Conservation (phyloP, 768 basidiomycete species). For the Dentipellis fragilis region DNA sequence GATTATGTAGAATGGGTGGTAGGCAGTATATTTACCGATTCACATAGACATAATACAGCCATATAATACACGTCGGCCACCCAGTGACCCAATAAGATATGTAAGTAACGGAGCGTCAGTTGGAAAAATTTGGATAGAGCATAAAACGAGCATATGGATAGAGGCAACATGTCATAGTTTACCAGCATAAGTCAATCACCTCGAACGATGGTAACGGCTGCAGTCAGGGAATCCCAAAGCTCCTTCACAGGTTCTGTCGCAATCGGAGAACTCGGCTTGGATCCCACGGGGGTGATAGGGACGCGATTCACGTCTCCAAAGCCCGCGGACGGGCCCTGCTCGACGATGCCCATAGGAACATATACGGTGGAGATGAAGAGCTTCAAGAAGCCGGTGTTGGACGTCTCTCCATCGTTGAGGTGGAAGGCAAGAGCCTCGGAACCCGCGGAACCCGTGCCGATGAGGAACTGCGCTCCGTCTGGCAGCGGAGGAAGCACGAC, state of each 20-base stretch:
- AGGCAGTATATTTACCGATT: too few species aligned
- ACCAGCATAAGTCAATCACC: background rate
- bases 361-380: slow-evolving; percentile 45
- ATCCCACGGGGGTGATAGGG: background rate
- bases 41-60: too few species aligned
- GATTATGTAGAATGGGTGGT: too few species aligned
- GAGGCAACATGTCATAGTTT: too few species aligned
- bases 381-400: slow-evolving; percentile 45
- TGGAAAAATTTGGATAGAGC: too few species aligned
- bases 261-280: background rate
- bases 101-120: too few species aligned
- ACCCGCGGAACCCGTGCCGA: slow-evolving; percentile 30
- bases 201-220: slow-evolving; percentile 21
- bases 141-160: too few species aligned
- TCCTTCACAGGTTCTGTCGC: slow-evolving; percentile 7
- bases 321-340: slow-evolving; percentile 26
- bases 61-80: too few species aligned
- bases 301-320: background rate
- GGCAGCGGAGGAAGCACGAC: slow-evolving; percentile 32
- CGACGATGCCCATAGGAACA: slow-evolving; percentile 37
- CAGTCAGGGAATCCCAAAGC: slow-evolving; percentile 23
- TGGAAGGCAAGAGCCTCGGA: slow-evolving; percentile 39
- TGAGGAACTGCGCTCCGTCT: slow-evolving; percentile 29
- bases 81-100: too few species aligned
- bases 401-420: slow-evolving; percentile 25